Evolutionary conservation across 2,329 filamentous ascomycete species (phyloP), one percentile per base, ranked within the genome.

Genomic region (Calonectria fujianensis): DNA sequence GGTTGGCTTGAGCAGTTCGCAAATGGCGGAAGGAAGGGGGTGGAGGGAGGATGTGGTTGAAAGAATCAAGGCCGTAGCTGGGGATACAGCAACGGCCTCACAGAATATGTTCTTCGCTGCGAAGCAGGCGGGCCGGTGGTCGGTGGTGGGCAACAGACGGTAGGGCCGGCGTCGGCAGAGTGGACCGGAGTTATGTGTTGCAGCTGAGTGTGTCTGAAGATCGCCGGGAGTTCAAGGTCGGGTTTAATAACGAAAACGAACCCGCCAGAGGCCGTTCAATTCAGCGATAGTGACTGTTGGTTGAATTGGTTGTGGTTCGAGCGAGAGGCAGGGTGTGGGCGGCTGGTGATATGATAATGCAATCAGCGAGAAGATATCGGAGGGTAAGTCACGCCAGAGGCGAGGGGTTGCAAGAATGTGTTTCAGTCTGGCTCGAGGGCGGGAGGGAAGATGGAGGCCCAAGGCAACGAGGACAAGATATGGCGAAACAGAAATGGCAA

Each of bases 1-100:
- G 72, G 72, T 74, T 73, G 73, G 48, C 66, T 70, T 32, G 61
- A 59, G 71, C 75, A 77, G 76, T 71, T 73, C 66, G 51, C 24
- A 20, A 31, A 75, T 4, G 41, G 32, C 27, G 5, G 29, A 20
- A 41, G 11, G 13, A 27, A 41, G 8, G 24, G 48, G 35, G 24
- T 24, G 24, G 31, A 9, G 32, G 32, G 39, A 48, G 16, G 10
- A 54, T 31, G 27, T 50, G 57, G 51, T 52, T 16, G n/a, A 37
- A 45, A 67, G 20, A 73, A 68, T 63, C 31, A 67, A 70, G 72
- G 72, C 72, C 72, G 72, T 61, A 39, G 72, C 72, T 69, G 63
- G 51, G 32, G 18, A 29, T 41, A 27, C 51, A 70, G 67, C 67
- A 67, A 70, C 67, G 72, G 63, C 67, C 67, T 70, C 61, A 52